Percentiles rank a stretch among this genome's conserved stretches.
phyloP scores from a whole-genome alignment of 257 asterid genomes.

The Thymus quinquecostatus region DNA sequence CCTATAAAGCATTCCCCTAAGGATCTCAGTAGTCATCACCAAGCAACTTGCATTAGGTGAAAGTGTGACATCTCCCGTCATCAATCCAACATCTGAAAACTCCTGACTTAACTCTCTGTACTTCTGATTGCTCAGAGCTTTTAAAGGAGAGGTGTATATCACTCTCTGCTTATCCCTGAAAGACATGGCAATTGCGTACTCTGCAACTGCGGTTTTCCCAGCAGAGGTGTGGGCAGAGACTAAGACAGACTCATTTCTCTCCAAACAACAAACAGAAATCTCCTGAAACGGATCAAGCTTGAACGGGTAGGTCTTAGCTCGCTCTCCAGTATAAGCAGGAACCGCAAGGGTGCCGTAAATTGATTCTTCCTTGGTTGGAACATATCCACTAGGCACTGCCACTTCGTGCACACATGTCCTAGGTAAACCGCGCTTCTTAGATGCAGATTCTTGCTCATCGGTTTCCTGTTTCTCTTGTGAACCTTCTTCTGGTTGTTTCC shows the following conservation, averaged over 20 bases:
- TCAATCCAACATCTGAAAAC: conserved; percentile 91
- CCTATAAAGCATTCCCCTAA: conserved; percentile 93
- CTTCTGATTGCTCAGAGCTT: conserved; percentile 95
- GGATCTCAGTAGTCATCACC: conserved; percentile 98
- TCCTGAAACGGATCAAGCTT: conserved; percentile 92
- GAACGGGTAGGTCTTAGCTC: conserved; percentile 78
- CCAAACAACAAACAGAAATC: conserved; percentile 86
- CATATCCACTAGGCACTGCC: conserved; percentile 78
- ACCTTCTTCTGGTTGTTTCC: conserved; percentile 61
- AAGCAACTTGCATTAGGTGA: conserved; percentile 96
- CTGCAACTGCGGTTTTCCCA: conserved; percentile 98
- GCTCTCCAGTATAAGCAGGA: conserved; percentile 67
- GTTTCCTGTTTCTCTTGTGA: conserved; percentile 37
- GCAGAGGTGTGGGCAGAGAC: conserved; percentile 99
- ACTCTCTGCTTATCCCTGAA: conserved; percentile 93
- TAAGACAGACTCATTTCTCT: conserved; percentile 82
- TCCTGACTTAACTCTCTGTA: conserved; percentile 93
- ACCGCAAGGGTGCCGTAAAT: conserved; percentile 78
- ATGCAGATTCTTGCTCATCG: conserved; percentile 42
- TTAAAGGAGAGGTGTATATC: conserved; percentile 87
- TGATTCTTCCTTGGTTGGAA: conserved; percentile 56
- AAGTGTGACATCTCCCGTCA: conserved; percentile 94
- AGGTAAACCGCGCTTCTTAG: conserved; percentile 57
- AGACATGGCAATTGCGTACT: conserved; percentile 95
- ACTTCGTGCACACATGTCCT: conserved; percentile 95